These are phyloP conservation scores for Diaporthe capsici DNA, from an alignment of 2,329 filamentous ascomycete genomes.

Conservation along the genomic window DNA sequence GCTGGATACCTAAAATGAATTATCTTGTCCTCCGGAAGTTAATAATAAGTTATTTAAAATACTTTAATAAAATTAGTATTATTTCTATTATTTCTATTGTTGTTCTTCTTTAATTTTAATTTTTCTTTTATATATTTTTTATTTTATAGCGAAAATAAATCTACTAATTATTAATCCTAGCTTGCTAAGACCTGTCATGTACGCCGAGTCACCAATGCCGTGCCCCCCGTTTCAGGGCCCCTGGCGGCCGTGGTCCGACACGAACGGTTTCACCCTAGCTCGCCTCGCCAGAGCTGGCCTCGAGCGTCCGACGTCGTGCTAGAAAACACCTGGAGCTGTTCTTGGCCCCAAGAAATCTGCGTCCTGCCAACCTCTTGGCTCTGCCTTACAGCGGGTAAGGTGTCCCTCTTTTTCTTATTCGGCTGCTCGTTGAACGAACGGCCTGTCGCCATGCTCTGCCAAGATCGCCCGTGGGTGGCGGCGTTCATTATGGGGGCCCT, in stretches of 20 bases:
- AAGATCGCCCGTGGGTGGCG: constrained; percentile 39
- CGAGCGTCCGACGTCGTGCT: neutral
- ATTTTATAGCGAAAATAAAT: no score
- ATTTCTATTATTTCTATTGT: no score
- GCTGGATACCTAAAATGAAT: no score
- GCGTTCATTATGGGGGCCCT: constrained; percentile 32
- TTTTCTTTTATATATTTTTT: no score
- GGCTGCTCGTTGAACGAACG: constrained; percentile 2
- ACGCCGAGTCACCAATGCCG: neutral
- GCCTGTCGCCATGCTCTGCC: constrained; percentile 35
- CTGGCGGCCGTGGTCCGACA: constrained; percentile 22
- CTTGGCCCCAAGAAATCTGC: constrained; percentile 14
- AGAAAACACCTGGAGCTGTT: neutral
- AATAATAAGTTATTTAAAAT: no score
- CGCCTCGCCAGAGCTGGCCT: neutral
- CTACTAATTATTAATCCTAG: neutral
- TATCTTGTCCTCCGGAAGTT: no score
- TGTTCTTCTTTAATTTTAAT: no score
- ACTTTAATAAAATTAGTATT: no score
- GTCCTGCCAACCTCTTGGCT: constrained; percentile 19
- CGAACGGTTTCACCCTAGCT: constrained; percentile 27
- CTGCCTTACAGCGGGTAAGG: constrained; percentile 8
- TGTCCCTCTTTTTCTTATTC: constrained; percentile 1
- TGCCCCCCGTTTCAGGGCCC: constrained; percentile 4
- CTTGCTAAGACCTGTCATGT: neutral